Evolutionary conservation across 1,284 basidiomycete species (phyloP).

Genomic region (Pyrrhoderma lamaoense): DNA sequence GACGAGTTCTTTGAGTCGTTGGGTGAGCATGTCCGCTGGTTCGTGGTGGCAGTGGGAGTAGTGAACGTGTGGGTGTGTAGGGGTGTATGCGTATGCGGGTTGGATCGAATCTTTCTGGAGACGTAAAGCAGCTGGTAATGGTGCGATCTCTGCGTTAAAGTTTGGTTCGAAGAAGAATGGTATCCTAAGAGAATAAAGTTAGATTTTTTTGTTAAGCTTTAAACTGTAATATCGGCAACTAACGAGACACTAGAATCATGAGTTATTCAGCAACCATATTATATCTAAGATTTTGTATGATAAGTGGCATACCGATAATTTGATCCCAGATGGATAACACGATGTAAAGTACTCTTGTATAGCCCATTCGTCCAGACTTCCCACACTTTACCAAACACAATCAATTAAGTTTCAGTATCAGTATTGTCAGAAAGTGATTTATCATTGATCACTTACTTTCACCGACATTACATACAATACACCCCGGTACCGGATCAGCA

Average conservation of each 20-base stretch:
- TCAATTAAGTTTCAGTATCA: background rate
- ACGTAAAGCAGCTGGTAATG: conserved; percentile 48
- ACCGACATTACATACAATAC: conserved; percentile 77
- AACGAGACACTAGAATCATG: conserved; percentile 24
- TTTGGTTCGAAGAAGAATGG: conserved; percentile 88
- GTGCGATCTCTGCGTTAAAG: conserved; percentile 57
- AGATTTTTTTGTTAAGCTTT: too few relatives aligned
- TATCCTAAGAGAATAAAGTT: conserved; percentile 36
- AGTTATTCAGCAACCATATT: too few relatives aligned
- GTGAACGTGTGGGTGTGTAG: conserved; percentile 8
- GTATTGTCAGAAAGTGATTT: background rate
- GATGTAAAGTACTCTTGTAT: conserved; percentile 71
- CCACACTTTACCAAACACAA: conserved; percentile 50
- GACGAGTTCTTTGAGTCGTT: conserved; percentile 15
- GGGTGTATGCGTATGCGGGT: conserved; percentile 16
- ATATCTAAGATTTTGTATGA: too few relatives aligned
- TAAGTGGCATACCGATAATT: conserved; percentile 56
- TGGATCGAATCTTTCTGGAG: conserved; percentile 30
- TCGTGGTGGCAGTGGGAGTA: conserved; percentile 13
- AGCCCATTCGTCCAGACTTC: conserved; percentile 80
- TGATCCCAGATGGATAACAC: conserved; percentile 63
- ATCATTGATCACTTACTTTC: conserved; percentile 52
- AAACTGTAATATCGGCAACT: too few relatives aligned
- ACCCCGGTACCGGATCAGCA: conserved; percentile 71
- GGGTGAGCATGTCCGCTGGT: conserved; percentile 5